Base-by-base conservation (phyloP, 2,329 filamentous ascomycete species). In the Hymenoscyphus linearis region DNA sequence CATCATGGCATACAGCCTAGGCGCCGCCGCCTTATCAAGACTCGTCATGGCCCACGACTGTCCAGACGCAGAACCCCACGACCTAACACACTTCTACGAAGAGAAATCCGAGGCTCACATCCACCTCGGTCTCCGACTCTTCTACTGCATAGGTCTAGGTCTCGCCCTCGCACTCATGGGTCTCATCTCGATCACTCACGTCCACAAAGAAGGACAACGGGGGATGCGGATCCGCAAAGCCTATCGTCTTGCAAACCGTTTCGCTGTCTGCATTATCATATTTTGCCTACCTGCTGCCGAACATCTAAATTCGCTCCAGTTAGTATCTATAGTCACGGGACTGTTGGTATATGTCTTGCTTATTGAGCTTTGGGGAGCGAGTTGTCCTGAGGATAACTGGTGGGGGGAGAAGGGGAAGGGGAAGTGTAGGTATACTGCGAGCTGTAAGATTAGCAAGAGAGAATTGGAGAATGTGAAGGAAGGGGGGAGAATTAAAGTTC, bases 141-240 rank as follows among this genome's bases (percentile, higher is more conserved):
- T 84, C 72, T 88, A 87, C 71, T 87, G 84, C 70, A 78, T 76
- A n/a, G 85, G 85, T 0, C 76, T 87, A 2, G 83, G 80, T 26
- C 73, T 84, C 14, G 78, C 83, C 0, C 73, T 87, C 4, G 69
- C 80, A 12, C 79, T 74, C 66, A 86, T 85, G 79, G 73, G 74
- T 66, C 64, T 55, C 60, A 65, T 54, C 5, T 59, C 55, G 40
- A 34, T 26, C 12, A 50, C 22, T 40, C 85, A 88, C 68, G 74
- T 79, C 40, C 85, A 87, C 73, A 83, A 82, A 64, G 75, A 78
- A 26, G 74, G 80, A 16, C 72, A 77, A 2, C 76, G 76, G 5
- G 76, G 82, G 1, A 62, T 66, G 12, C 66, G 69, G 1, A 62
- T 71, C 13, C 2, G 71, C 82, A 62, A 74, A 74, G 58, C 84